Evolutionary conservation across 2,329 filamentous ascomycete genomes (phyloP).

Genomic region (Nannizziopsis arthrosporioides): DNA sequence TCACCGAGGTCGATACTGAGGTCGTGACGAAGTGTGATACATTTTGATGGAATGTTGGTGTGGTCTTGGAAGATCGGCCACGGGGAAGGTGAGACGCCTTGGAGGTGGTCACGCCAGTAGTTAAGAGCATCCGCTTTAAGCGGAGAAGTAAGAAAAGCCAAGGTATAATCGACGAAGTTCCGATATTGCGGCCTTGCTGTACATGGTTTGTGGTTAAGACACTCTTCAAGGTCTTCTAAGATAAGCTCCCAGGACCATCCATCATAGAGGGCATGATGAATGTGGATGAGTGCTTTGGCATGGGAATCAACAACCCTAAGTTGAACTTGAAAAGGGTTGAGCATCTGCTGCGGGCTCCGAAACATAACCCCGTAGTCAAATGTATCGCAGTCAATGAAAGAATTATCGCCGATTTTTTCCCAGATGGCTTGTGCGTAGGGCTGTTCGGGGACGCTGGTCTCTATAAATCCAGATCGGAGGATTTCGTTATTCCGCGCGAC

Average conservation of each 20-base stretch:
- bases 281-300: constrained; percentile 38
- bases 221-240: constrained; percentile 50
- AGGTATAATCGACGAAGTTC: constrained; percentile 44
- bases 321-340: constrained; percentile 54
- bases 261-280: constrained; percentile 81
- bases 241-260: constrained; percentile 83
- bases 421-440: constrained; percentile 55
- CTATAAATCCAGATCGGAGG: constrained; percentile 61
- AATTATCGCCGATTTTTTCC: constrained; percentile 36
- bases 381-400: constrained; percentile 35
- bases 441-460: constrained; percentile 34
- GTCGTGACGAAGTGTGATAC: constrained; percentile 20
- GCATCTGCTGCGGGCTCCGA: constrained; percentile 26
- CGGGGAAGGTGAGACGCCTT: constrained; percentile 42
- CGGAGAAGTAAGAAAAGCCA: constrained; percentile 18
- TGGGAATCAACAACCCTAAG: constrained; percentile 28
- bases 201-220: constrained; percentile 33
- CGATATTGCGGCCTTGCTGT: constrained; percentile 47
- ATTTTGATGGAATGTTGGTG: constrained; percentile 19
- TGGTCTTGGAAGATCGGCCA: constrained; percentile 49
- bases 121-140: constrained; percentile 36
- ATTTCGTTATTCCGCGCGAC: constrained; percentile 51
- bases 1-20: constrained; percentile 28
- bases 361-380: constrained; percentile 33
- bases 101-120: constrained; percentile 61